Evolutionary conservation across 139 green algal species (phyloP), one percentile per base, ranked within the genome.

Genomic region (Coccomyxa sp.): DNA sequence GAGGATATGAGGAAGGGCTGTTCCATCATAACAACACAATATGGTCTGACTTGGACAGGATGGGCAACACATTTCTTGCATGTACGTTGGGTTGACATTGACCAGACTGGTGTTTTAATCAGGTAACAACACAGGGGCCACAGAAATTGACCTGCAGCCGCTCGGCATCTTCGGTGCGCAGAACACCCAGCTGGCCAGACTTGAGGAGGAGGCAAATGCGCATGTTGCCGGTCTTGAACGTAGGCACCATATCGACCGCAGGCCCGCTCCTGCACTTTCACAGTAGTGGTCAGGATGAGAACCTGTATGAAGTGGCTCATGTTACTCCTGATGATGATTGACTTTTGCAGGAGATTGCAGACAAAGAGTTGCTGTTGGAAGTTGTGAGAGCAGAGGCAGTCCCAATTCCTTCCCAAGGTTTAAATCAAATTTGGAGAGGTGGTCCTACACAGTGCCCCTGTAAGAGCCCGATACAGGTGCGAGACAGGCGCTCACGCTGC

Each of bases 161-260:
- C 87, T 97, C 93, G n/a, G 91, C 93, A 71, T 97, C 94, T 38
- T 93, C 88, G 21, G 95, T 90, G n/a, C 93, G 87, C 82, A 97
- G 88, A 79, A 93, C 84, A 25, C 94, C 94, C 32, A 90, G 86
- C 32, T 87, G 67, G 27, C 90, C 90, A 74, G 85, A 85, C 14
- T 82, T 58, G 25, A 97, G 90, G 60, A 95, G 86, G 84, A 98
- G 88, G 87, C 92, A 93, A 75, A 98, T 95, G 83, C 90, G 85
- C 30, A 92, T 79, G 82, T 97, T 97, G 87, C 81, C 88, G 81
- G 93, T 97, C 78, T 93, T 98, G 83, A 98, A 93, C 12, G 93
- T 96, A 67, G 94, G 94, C n/a, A 96, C 89, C n/a, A 95, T 80
- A 80, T 97, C 94, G 28, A 94, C 85, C 9, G 82, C 90, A 14